These are phyloP conservation scores for Biscogniauxia mediterranea DNA, from an alignment of 2,329 filamentous ascomycete genomes.

Conservation along the genomic window DNA sequence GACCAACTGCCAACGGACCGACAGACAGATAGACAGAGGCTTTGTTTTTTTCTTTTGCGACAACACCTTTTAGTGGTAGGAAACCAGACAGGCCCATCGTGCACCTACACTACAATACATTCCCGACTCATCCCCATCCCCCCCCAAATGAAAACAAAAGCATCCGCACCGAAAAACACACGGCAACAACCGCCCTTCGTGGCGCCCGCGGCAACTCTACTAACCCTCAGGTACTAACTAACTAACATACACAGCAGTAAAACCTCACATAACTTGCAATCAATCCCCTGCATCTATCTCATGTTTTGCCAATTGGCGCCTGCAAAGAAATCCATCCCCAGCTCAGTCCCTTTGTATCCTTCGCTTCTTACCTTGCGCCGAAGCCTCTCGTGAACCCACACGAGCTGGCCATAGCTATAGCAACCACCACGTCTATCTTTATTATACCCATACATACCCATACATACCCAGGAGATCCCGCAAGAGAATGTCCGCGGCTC, in stretches of 20 bases:
- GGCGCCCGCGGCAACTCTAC: conserved; percentile 12
- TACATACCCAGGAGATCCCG: no score
- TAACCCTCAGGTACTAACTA: conserved; percentile 20
- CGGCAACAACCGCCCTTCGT: conserved; percentile 16
- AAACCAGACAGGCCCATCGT: conserved; percentile 7
- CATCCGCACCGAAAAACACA: not conserved
- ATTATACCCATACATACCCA: no score
- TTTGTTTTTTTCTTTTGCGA: not conserved
- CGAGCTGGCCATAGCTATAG: conserved; percentile 3
- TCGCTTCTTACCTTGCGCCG: no score
- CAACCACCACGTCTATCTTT: no score
- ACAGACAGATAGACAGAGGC: not conserved
- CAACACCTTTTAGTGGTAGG: not conserved
- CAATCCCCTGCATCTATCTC: not conserved
- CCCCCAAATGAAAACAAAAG: conserved; percentile 13
- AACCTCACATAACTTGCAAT: conserved; percentile 7
- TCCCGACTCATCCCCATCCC: conserved; percentile 2
- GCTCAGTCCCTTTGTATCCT: not conserved
- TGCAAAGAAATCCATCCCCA: not conserved
- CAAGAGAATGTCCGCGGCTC: conserved; percentile 33
- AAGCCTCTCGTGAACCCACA: not conserved
- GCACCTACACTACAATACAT: not conserved
- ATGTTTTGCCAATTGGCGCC: conserved; percentile 6
- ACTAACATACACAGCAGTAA: no score
- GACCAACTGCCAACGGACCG: no score